Evolutionary conservation across 1,139 yeast genomes (phyloP).

Genomic region (Candida buenavistaensis): DNA sequence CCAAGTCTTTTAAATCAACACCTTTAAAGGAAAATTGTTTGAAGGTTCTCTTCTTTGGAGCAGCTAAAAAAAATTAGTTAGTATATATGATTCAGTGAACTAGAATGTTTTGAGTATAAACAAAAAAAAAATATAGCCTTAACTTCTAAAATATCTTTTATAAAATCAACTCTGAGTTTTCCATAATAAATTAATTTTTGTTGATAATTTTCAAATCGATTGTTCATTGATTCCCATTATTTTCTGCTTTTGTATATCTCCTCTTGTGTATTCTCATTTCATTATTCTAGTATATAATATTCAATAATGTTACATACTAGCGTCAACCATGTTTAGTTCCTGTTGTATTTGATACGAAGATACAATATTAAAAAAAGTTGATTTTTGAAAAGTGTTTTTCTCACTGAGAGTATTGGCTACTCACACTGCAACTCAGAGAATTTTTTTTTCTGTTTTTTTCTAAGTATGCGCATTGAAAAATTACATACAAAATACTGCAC

Average conservation of each 20-base stretch:
- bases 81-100: conserved; percentile 21
- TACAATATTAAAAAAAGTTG: conserved; percentile 5
- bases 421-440: not conserved
- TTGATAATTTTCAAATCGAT: no score
- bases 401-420: conserved; percentile 3
- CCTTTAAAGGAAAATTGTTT: conserved; percentile 99
- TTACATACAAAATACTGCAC: conserved; percentile 7
- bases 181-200: no score
- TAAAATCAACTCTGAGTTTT: no score
- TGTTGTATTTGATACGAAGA: conserved; percentile 6
- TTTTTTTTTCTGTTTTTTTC: not conserved
- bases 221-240: not conserved
- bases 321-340: conserved; percentile 42
- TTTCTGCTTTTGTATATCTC: not conserved
- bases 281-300: not conserved
- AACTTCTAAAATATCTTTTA: no score
- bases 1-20: conserved; percentile 92
- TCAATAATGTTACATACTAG: conserved; percentile 35
- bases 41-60: conserved; percentile 89
- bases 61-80: conserved; percentile 40
- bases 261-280: not conserved
- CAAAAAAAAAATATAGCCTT: no score
- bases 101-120: no score
- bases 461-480: not conserved
- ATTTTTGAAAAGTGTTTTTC: conserved; percentile 11